Conservation (phyloP, 306 rosid genomes). For the Quercus wislizeni region DNA sequence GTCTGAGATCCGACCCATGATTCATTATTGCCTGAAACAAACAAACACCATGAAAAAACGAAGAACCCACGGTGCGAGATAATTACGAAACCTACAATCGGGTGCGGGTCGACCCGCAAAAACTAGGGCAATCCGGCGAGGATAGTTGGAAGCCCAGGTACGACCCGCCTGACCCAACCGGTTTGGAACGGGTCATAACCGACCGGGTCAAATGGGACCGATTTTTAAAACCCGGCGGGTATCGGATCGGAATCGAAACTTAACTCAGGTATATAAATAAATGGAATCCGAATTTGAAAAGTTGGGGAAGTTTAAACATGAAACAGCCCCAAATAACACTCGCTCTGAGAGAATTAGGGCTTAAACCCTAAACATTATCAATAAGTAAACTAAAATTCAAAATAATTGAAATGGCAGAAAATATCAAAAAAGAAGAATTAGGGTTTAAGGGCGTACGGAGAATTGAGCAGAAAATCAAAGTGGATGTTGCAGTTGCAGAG, state of each 20-base stretch:
- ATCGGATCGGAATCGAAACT: constrained; percentile 37
- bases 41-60: not conserved
- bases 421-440: not conserved
- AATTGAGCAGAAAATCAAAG: not conserved
- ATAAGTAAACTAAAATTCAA: not conserved
- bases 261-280: not conserved
- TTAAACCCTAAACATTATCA: not conserved
- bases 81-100: not conserved
- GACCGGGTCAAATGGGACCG: constrained; percentile 34
- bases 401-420: not conserved
- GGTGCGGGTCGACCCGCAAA: constrained; percentile 21
- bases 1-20: constrained; percentile 16
- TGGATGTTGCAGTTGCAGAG: not conserved
- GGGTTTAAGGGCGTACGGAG: constrained; percentile 21
- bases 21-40: not conserved
- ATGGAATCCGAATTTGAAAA: too few species aligned
- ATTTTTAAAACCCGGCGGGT: constrained; percentile 22
- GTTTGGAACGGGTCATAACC: constrained; percentile 18
- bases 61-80: not conserved
- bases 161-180: constrained; percentile 36
- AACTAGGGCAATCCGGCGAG: not conserved
- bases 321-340: constrained; percentile 9
- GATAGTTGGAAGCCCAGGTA: constrained; percentile 11
- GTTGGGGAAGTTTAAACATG: too few species aligned
- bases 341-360: constrained; percentile 23